phyloP scores from a whole-genome alignment of 2,329 filamentous ascomycete genomes.

The Talaromyces sp. region DNA sequence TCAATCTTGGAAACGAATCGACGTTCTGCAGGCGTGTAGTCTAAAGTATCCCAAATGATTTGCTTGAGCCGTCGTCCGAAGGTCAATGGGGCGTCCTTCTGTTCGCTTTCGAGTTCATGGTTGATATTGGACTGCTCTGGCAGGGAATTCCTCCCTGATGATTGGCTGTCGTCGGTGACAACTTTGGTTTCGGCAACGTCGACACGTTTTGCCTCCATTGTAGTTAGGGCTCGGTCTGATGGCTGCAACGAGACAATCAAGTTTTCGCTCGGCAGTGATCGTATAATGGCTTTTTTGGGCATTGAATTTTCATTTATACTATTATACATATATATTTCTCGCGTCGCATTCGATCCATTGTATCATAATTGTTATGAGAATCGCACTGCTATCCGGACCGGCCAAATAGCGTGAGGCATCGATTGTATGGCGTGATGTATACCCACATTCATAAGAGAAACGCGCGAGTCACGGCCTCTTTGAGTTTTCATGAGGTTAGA shows the following conservation, averaged over 20 bases:
- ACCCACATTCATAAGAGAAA: not conserved
- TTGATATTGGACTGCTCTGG: not conserved
- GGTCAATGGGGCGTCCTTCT: not conserved
- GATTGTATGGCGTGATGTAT: not conserved
- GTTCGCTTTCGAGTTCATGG: not conserved
- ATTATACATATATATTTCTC: not conserved
- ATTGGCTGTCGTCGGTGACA: not conserved
- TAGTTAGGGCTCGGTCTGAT: not conserved
- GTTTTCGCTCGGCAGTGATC: not conserved
- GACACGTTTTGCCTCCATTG: not conserved
- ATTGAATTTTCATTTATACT: not conserved
- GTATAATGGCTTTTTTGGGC: not conserved
- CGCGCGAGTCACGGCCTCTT: not conserved
- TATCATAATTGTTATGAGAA: not conserved
- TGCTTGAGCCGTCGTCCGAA: conserved; percentile 1
- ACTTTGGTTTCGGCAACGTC: not conserved
- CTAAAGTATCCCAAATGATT: conserved; percentile 11
- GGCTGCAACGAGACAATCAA: not conserved
- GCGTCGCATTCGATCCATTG: not conserved
- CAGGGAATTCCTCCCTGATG: not conserved
- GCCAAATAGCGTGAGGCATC: not conserved
- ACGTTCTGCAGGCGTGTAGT: conserved; percentile 12
- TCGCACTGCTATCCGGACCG: not conserved
- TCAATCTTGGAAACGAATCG: conserved; percentile 13
- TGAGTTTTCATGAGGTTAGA: not conserved